Base-by-base conservation (phyloP, 2,329 filamentous ascomycete genomes). In the Alternaria tenuissima region DNA sequence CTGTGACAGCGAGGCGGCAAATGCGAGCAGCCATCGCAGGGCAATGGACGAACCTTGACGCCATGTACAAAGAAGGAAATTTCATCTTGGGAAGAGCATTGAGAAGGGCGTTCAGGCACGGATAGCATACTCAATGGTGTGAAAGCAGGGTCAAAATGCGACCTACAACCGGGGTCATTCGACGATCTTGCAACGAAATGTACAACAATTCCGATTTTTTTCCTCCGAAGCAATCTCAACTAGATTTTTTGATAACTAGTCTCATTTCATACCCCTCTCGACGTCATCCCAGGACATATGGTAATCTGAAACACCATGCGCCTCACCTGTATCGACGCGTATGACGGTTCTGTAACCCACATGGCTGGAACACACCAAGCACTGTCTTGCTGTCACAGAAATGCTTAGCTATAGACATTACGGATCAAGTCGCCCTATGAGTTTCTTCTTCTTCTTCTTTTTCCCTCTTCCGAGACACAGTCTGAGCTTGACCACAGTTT, bases 91-190 rank as follows among this genome's bases (percentile, higher is more conserved):
- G 14, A 42, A 34, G 55, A 48, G 51, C 42, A 28, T 47, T 42
- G 32, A 16, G 46, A n/a, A 24, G 2, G 55, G 42, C 49, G 49
- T 42, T 58, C 55, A 54, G 55, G 49, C 26, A 58, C 32, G 51
- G 14, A 36, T 32, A 58, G 26, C 48, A 55, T 20, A 34, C 28
- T 8, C 8, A 3, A 20, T 49, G 34, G 46, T 49, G 46, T 49
- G 32, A 49, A 49, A 49, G 30, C 28, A 36, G 24, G 9, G 22
- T 36, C 32, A 14, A 26, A 38, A 36, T 20, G 5, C 18, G 16
- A 26, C 52, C 55, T 24, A 36, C 30, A 41, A 28, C 26, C 24
- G 55, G 49, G 2, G 20, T 47, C 39, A 7, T 24, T 54, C 28
- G 26, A 22, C 32, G 3, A 47, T 43, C 30, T 46, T 55, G 55